A percentile compares a stretch with the other conserved stretches of the same genome.
Evolutionary conservation across 495 filamentous ascomycete species (phyloP).

Genomic region (Hypomontagnella submonticulosa): DNA sequence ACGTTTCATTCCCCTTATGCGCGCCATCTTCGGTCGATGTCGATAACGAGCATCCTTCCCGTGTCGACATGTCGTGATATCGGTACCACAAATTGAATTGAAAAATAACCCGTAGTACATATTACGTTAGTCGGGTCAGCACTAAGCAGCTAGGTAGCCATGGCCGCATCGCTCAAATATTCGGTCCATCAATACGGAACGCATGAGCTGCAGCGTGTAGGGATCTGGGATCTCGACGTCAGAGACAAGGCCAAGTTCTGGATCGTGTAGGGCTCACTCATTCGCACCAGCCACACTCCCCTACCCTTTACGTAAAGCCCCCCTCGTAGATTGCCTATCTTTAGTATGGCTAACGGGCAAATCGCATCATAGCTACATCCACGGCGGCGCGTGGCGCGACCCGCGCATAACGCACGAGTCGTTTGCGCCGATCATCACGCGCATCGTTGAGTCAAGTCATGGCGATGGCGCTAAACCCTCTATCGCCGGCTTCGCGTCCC

Average conservation of each 20-base stretch:
- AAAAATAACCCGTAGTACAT: too few relatives aligned
- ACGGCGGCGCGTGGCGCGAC: conserved; percentile 92
- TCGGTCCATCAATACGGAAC: conserved; percentile 42
- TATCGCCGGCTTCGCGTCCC: conserved; percentile 73
- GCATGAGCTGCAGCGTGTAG: conserved; percentile 45
- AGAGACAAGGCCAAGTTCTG: conserved; percentile 42
- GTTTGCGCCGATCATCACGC: conserved; percentile 60
- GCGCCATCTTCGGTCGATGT: too few relatives aligned
- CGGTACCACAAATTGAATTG: too few relatives aligned
- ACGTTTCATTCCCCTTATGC: conserved; percentile 3
- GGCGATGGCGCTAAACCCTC: conserved; percentile 36
- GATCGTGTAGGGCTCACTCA: conserved; percentile 42
- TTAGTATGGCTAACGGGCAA: conserved; percentile 1
- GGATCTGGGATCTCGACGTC: conserved; percentile 46
- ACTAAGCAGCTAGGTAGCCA: conserved; percentile 7
- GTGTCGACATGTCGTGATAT: too few relatives aligned
- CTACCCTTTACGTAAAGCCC: neutral
- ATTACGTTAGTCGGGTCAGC: too few relatives aligned
- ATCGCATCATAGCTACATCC: conserved; percentile 69
- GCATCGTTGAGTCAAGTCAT: conserved; percentile 59
- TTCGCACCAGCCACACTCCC: neutral
- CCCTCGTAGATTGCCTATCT: neutral
- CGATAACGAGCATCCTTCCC: too few relatives aligned
- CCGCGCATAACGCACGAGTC: conserved; percentile 65
- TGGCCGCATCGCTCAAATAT: conserved; percentile 44